Conservation (phyloP, 2,329 filamentous ascomycete genomes). For the Macrophomina tecta region DNA sequence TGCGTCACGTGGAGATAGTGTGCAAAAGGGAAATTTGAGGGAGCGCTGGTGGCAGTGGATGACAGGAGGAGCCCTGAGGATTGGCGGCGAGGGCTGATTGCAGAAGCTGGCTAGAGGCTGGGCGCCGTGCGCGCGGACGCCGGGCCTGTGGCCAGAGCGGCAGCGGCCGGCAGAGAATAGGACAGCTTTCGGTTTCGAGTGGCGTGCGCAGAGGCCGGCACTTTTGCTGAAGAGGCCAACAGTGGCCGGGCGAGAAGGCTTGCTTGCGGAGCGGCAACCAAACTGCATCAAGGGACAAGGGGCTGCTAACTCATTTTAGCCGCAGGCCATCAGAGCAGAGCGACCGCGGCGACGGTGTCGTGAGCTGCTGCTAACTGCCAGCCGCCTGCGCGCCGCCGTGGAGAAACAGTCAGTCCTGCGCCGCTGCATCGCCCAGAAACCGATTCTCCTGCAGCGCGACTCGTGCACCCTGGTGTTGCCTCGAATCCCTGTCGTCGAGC, state of each 20-base stretch:
- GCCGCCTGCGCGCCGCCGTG: conserved; percentile 15
- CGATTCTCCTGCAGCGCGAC: not conserved
- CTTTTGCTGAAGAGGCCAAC: conserved; percentile 12
- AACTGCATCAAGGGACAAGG: conserved; percentile 22
- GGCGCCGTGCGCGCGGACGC: conserved; percentile 20
- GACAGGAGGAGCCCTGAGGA: conserved; percentile 6
- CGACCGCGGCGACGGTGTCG: conserved; percentile 16
- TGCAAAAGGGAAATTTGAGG: conserved; percentile 19
- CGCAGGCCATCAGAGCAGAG: conserved; percentile 14
- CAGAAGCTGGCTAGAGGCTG: conserved; percentile 20
- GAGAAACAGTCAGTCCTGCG: conserved; percentile 10
- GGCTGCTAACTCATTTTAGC: conserved; percentile 27
- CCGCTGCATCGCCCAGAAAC: not conserved
- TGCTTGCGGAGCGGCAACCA: conserved; percentile 12
- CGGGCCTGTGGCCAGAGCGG: conserved; percentile 1
- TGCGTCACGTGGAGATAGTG: conserved; percentile 17
- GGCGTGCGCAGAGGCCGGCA: conserved; percentile 3
- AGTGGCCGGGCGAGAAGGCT: not conserved
- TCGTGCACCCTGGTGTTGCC: conserved; percentile 23
- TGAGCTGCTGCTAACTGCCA: conserved; percentile 25
- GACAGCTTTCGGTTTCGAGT: conserved; percentile 21
- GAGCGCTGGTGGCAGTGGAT: conserved; percentile 15
- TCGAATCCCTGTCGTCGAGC: conserved; percentile 27
- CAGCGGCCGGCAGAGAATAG: not conserved
- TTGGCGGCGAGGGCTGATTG: conserved; percentile 19